Evolutionary conservation across 1,284 basidiomycete genomes (phyloP), one percentile per base, ranked within the genome.

Genomic region (Heterobasidion occidentale): DNA sequence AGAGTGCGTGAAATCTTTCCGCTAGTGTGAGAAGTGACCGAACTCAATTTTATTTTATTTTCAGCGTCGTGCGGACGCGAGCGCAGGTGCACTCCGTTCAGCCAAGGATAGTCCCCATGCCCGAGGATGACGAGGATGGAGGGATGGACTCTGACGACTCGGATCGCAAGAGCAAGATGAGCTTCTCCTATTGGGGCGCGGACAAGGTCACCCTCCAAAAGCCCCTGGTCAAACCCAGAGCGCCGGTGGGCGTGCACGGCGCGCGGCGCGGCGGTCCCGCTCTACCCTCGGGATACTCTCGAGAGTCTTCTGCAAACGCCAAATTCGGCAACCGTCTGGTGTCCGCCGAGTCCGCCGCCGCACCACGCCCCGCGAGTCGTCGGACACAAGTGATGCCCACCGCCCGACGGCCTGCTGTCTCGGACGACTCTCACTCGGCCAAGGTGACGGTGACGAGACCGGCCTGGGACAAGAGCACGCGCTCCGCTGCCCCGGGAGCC

Each of bases 121-220:
- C 87, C 35, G 77, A 81, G 42, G 84, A 87, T 47, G 84, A 87
- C 50, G 70, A 72, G 6, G 70, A 70, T 35, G 71, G 65, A 8
- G 80, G 69, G 20, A 73, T 68, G 27, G 88, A 88, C 33, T 91
- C 90, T 3, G 88, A 90, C 62, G 89, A 92, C 63, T 91, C 88
- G 8, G 89, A 92, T 67, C 81, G 84, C 69, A 92, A 91, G 74
- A 88, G 86, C 75, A 92, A 92, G 70, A 92, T 92, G 90, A 89
- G 86, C 72, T 92, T 92, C 71, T 92, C 90, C 2, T 92, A 92
- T 67, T 92, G 89, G 90, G 89, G 89, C 33, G 90, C 90, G 19
- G 89, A 92, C 74, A 90, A 90, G 70, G 80, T 92, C 63, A 92
- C 90, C 1, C 81, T 92, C 35, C 88, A 90, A 68, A 88, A 89